Base-by-base conservation (phyloP, 495 filamentous ascomycete genomes). In the Podospora bellae-mahoneyi region DNA sequence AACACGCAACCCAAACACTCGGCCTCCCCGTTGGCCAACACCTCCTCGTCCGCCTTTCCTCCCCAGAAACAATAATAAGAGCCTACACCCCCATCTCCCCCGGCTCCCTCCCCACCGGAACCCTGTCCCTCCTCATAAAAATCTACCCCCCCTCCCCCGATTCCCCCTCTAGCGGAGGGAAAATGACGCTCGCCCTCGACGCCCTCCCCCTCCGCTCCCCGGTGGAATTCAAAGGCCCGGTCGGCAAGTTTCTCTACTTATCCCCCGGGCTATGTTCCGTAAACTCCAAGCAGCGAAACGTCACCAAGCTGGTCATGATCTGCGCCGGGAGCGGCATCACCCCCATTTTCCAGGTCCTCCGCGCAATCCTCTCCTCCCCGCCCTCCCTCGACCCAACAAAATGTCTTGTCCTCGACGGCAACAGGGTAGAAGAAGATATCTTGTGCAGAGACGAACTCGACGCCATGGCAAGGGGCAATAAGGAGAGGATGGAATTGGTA, bases 21-120 rank as follows among this genome's bases (percentile, higher is more conserved):
- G 94, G 94, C 23, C 84, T 97, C 3, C 94, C 94, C 6, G 86
- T 91, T 19, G 94, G 94, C 48, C 92, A 97, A 70, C 94, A 98
- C 80, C 82, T 98, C 0, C 90, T 97, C 86, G 85, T 98, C 76
- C 91, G 91, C 19, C 81, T 97, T 30, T 85, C 85, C 66, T 91
- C 95, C 74, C 86, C 89, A 19, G 88, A 93, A 75, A 80, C 87
- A 34, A 90, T 97, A 71, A 93, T 97, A 73, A 85, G 94, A 34
- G 88, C 90, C 2, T 98, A 98, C 77, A 98, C 94, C 2, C 94
- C 94, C 5, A 88, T 97, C 60, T 93, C 92, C 0, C 82, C 89
- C 20, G 84, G 79, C 9, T 74, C 75, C 10, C 55, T 48, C 4
- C 80, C 88, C 39, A 78, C 79, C 62, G 94, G 94, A 5, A 81